Evolutionary conservation across 192 early-diverging fungal species (phyloP), one percentile per base, ranked within the genome.

Genomic region (Gaertneriomyces sp.): DNA sequence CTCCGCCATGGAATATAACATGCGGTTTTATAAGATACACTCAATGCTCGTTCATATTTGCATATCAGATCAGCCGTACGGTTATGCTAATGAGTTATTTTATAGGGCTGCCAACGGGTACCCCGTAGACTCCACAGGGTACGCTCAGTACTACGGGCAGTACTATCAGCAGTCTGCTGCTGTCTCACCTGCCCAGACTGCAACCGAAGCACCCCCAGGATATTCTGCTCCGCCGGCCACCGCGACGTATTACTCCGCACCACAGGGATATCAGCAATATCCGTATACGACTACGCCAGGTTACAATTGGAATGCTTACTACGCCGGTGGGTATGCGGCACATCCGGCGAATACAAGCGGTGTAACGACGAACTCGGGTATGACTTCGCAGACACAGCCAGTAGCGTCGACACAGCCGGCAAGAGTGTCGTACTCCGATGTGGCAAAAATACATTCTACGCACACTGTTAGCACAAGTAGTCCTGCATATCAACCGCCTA

Each of bases 141-240:
- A 60, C 42, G 58, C 58, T 44, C 58, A 60, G 25, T 60, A 60
- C 41, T 60, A 60, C 58, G 4, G 43, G n/a, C 58, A 60, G 43
- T 25, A 14, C 14, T 56, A 56, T 33, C 12, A 14, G 12, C 54
- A 56, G 25, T 33, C 25, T 33, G 25, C 25, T 33, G 25, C 25
- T 33, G 25, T 2, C 25, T 0, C 25, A 51, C 49, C n/a, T 17
- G n/a, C 49, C n/a, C 49, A 51, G 20, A 4, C 49, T 17, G 49
- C 49, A 4, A 20, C 6, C 49, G 49, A 51, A 0, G 6, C 20
- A 17, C 49, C 49, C 20, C 49, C 49, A 51, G 49, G 49, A 51
- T n/a, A 17, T 0, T 51, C 49, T 33, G 25, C 25, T 2, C 25
- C 25, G 25, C 25, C 25, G 25, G 2, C 25, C 49, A 51, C 49